Percentiles rank a stretch among this genome's conserved stretches.
These are phyloP conservation scores for Cornus florida DNA, from an alignment of 148 eudicot genomes.

Conservation along the genomic window DNA sequence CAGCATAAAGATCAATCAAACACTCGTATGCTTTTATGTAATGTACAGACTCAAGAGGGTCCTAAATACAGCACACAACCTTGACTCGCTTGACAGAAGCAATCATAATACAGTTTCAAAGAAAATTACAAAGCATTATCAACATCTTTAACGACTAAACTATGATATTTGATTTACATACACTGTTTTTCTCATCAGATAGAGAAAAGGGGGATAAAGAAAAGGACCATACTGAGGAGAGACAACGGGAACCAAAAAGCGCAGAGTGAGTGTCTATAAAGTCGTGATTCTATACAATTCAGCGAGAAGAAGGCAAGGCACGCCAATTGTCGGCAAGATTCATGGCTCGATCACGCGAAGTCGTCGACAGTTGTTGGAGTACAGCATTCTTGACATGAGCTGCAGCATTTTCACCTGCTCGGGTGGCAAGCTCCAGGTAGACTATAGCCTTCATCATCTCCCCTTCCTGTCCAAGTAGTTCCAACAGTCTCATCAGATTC, in stretches of 20 bases:
- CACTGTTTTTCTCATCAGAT: too few relatives aligned
- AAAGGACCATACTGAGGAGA: not conserved
- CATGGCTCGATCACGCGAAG: conserved; percentile 58
- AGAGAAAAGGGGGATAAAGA: not conserved
- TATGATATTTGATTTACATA: too few relatives aligned
- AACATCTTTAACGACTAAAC: too few relatives aligned
- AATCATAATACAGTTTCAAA: too few relatives aligned
- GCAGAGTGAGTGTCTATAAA: not conserved
- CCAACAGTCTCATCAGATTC: not conserved
- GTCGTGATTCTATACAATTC: conserved; percentile 1
- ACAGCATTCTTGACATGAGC: conserved; percentile 64
- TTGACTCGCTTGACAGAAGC: too few relatives aligned
- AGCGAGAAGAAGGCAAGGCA: conserved; percentile 61
- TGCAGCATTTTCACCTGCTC: conserved; percentile 80
- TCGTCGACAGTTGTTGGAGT: conserved; percentile 56
- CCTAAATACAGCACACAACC: not conserved
- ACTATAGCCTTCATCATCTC: conserved; percentile 76
- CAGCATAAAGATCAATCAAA: too few relatives aligned
- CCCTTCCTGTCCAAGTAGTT: conserved; percentile 63
- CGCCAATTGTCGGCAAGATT: conserved; percentile 73
- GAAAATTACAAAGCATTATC: too few relatives aligned
- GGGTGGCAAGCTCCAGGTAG: conserved; percentile 80
- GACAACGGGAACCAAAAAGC: not conserved
- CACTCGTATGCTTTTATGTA: too few relatives aligned
- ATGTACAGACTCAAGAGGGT: too few relatives aligned